Conservation (phyloP, 2,329 filamentous ascomycete species). For the Madurella mycetomatis region DNA sequence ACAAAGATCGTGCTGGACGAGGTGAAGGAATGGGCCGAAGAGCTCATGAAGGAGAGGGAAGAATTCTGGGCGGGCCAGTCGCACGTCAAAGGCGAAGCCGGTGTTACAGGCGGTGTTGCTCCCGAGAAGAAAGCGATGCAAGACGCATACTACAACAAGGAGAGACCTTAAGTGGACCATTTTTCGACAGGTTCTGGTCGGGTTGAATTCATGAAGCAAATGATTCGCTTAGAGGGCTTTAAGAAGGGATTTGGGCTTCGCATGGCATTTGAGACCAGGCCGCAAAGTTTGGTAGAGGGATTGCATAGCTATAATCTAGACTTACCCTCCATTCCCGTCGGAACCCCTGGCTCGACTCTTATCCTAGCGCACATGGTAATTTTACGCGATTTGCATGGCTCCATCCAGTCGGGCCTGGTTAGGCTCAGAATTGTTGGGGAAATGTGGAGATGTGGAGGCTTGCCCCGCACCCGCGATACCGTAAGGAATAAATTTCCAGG, state of each 20-base stretch:
- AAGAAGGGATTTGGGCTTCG: neutral
- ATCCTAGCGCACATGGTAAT: no score
- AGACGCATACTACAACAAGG: slow-evolving; percentile 45
- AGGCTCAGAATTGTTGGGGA: no score
- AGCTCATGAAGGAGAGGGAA: slow-evolving; percentile 71
- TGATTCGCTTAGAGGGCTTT: neutral
- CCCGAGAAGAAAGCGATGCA: slow-evolving; percentile 38
- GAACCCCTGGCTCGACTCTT: no score
- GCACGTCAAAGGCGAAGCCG: slow-evolving; percentile 45
- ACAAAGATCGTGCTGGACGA: slow-evolving; percentile 69
- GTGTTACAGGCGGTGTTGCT: slow-evolving; percentile 37
- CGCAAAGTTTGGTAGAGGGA: slow-evolving; percentile 1
- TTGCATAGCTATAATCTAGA: neutral
- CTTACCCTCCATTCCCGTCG: neutral
- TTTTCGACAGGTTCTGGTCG: neutral
- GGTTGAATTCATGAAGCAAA: neutral
- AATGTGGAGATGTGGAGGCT: neutral
- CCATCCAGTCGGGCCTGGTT: neutral
- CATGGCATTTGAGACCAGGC: slow-evolving; percentile 4
- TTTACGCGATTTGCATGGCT: neutral
- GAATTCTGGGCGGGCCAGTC: slow-evolving; percentile 60
- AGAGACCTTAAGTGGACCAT: slow-evolving; percentile 4
- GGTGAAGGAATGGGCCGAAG: slow-evolving; percentile 72
- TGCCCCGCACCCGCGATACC: neutral
- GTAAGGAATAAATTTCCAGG: no score